These are phyloP conservation scores for Cladorrhinum sp. DNA, from an alignment of 2,329 filamentous ascomycete genomes.

Conservation along the genomic window DNA sequence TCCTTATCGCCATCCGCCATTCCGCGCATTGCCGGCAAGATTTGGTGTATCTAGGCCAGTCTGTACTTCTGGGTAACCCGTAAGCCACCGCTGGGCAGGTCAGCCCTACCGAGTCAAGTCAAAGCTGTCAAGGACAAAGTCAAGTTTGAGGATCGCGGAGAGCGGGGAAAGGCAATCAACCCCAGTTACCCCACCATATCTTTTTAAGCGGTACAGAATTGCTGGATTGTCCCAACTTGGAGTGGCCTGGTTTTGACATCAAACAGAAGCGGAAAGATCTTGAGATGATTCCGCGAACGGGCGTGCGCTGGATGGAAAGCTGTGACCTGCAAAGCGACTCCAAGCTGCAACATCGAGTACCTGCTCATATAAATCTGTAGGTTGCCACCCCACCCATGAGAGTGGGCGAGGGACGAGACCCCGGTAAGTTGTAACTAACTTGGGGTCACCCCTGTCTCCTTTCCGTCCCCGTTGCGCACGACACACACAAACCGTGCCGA, in stretches of 20 bases:
- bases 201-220: neutral
- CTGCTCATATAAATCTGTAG: constrained; percentile 2
- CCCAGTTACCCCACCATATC: neutral
- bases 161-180: neutral
- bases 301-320: constrained; percentile 3
- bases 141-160: neutral
- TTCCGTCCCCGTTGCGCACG: constrained; percentile 4
- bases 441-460: neutral
- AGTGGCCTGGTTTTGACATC: neutral
- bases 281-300: constrained; percentile 5
- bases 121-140: neutral
- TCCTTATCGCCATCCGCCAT: neutral
- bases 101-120: neutral
- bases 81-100: neutral
- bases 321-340: constrained; percentile 6
- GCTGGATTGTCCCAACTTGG: neutral
- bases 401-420: constrained; percentile 4
- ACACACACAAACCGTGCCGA: constrained; percentile 5
- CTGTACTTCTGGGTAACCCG: too few relatives aligned
- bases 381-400: constrained; percentile 8
- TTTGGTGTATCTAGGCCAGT: neutral
- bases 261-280: neutral
- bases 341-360: constrained; percentile 10
- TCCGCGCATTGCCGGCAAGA: neutral
- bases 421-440: neutral